These are phyloP conservation scores for Rhizophagus clarus DNA, from an alignment of 192 early-diverging fungal genomes.

Conservation along the genomic window DNA sequence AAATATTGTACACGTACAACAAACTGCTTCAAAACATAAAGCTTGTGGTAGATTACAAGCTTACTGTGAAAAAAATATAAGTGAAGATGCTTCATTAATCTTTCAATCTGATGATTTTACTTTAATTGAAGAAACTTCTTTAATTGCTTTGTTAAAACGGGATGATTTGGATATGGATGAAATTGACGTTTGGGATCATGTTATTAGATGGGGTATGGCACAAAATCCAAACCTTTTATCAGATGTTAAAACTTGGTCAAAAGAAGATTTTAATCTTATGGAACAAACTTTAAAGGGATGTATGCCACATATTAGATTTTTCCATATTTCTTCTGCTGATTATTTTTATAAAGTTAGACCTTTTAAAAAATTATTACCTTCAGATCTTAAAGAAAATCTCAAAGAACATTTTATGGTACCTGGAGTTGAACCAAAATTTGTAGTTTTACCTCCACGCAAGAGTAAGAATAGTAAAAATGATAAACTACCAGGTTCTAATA, in stretches of 20 bases:
- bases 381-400: constrained; percentile 5
- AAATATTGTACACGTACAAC: background rate
- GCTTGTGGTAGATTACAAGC: background rate
- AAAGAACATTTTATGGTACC: constrained; percentile 1
- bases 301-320: constrained; percentile 12
- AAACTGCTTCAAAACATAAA: background rate
- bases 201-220: constrained; percentile 1
- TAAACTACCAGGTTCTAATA: background rate
- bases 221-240: background rate
- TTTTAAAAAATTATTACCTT: constrained; percentile 9
- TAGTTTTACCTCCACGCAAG: background rate
- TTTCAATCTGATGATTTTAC: constrained; percentile 12
- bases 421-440: background rate
- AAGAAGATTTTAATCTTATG: background rate
- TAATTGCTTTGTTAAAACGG: constrained; percentile 1
- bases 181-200: constrained; percentile 3
- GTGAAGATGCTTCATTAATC: background rate
- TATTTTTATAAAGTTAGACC: constrained; percentile 23
- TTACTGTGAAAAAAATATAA: constrained; percentile 11
- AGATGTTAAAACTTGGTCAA: background rate
- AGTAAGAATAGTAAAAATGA: too few relatives aligned
- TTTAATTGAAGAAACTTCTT: background rate
- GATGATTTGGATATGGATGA: constrained; percentile 5
- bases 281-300: constrained; percentile 4
- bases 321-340: background rate